These are phyloP conservation scores for Arabis hirsuta DNA, from an alignment of 345 rosid genomes.

Conservation along the genomic window DNA sequence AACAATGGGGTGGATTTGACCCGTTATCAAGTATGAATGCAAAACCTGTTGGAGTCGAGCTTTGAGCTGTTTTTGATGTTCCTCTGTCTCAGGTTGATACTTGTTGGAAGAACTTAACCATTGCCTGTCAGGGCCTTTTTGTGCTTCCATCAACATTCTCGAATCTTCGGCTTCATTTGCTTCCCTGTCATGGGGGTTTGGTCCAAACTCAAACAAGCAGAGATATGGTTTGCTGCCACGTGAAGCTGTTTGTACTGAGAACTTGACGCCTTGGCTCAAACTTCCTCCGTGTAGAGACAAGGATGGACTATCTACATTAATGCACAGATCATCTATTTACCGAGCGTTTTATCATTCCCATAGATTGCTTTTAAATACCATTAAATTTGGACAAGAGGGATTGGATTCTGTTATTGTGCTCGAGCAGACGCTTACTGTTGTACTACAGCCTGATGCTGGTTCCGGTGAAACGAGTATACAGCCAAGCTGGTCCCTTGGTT, in stretches of 20 bases:
- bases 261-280: conserved; percentile 89
- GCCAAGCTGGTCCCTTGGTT: too few relatives aligned
- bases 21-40: conserved; percentile 76
- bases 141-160: conserved; percentile 84
- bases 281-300: conserved; percentile 89
- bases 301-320: too few relatives aligned
- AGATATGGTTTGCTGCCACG: conserved; percentile 83
- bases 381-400: too few relatives aligned
- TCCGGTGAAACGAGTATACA: too few relatives aligned
- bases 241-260: conserved; percentile 93
- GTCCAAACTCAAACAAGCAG: conserved; percentile 51
- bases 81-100: conserved; percentile 67
- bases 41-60: conserved; percentile 84
- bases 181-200: conserved; percentile 18
- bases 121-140: conserved; percentile 85
- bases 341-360: too few relatives aligned
- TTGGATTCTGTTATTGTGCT: too few relatives aligned
- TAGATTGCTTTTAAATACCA: too few relatives aligned
- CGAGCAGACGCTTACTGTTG: too few relatives aligned
- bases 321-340: too few relatives aligned
- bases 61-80: conserved; percentile 85
- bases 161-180: conserved; percentile 45
- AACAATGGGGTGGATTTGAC: conserved; percentile 87
- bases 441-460: too few relatives aligned
- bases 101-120: conserved; percentile 77